Base-by-base conservation (phyloP, 23 red algal genomes). In the Gracilaria domingensis region DNA sequence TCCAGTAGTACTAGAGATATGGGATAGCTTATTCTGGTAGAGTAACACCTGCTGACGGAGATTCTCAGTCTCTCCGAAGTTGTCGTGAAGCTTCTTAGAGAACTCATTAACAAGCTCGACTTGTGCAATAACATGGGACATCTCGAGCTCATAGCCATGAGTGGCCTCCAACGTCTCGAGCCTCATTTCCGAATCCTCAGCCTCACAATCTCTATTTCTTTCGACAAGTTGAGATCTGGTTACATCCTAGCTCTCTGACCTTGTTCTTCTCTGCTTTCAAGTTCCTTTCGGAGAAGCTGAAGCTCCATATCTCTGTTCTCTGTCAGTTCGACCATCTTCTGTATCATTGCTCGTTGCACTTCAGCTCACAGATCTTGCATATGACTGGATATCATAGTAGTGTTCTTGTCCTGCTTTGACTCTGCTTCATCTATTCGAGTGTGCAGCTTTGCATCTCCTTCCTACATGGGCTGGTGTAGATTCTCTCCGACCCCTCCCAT, bases 101-200 rank as follows among this genome's bases (percentile, higher is more conserved):
- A 88, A 88, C 44, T 88, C 84, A 64, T 88, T 88, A 26, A 88
- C 84, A 24, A 88, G 84, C 67, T 88, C 84, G 12, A 88, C 84
- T 21, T 88, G 84, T 12, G 84, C 84, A 17, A 45, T 75, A 13
- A 88, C 84, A 34, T 88, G 84, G 30, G 84, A 72, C 84, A 88
- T 88, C 50, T 88, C 84, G 4, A 88, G 65, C 25, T 88, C 66
- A 18, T 88, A 88, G 18, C 67, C 45, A 69, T 88, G 84, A 76
- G 84, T 66, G 17, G 84, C 35, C 23, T 75, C 78, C 67, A 70
- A 36, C 28, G 17, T 88, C 67, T 88, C 67, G 4, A 88, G 53
- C 37, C 84, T 72, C 47, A 88, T 58, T 72, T 72, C 84, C 17
- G 65, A 75, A 25, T 51, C 70, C 20, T 88, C 84, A 24, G 84